phyloP scores from a whole-genome alignment of 2,329 filamentous ascomycete genomes.

The Neonectria coccinea region DNA sequence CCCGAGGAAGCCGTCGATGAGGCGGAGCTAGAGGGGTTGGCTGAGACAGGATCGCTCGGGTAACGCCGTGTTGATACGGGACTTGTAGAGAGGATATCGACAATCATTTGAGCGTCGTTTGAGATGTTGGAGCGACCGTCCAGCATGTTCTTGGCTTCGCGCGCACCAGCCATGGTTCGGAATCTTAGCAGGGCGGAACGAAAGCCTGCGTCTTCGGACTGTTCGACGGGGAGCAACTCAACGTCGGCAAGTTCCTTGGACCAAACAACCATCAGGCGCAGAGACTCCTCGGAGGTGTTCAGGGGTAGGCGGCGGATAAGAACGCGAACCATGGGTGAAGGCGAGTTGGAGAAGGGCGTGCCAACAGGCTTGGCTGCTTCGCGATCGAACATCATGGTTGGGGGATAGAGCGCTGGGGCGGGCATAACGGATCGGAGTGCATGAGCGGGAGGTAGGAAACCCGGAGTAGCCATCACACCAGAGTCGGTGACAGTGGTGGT shows the following conservation, averaged over 20 bases:
- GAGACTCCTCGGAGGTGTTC: conserved; percentile 64
- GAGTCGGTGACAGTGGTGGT: conserved; percentile 15
- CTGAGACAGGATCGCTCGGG: conserved; percentile 37
- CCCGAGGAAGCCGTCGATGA: conserved; percentile 55
- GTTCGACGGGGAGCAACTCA: conserved; percentile 63
- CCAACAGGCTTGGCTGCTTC: conserved; percentile 57
- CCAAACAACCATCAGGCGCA: conserved; percentile 69
- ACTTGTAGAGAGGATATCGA: conserved; percentile 66
- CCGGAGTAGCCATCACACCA: conserved; percentile 58
- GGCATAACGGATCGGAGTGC: conserved; percentile 51
- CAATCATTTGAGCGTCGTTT: conserved; percentile 64
- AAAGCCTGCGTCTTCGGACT: conserved; percentile 62
- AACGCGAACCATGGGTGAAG: conserved; percentile 55
- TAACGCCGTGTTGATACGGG: conserved; percentile 49
- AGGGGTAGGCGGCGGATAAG: conserved; percentile 66
- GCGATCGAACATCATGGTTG: conserved; percentile 53
- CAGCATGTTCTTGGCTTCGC: conserved; percentile 68
- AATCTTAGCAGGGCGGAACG: conserved; percentile 67
- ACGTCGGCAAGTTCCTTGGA: conserved; percentile 66
- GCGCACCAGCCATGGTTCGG: conserved; percentile 63
- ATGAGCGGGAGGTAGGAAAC: conserved; percentile 56
- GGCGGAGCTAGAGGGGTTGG: conserved; percentile 34
- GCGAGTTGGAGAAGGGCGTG: conserved; percentile 53
- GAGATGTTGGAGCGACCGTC: conserved; percentile 66
- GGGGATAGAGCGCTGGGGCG: conserved; percentile 50